Evolutionary conservation across 2,329 filamentous ascomycete species (phyloP), one percentile per base, ranked within the genome.

Genomic region (Fusarium irregulare): DNA sequence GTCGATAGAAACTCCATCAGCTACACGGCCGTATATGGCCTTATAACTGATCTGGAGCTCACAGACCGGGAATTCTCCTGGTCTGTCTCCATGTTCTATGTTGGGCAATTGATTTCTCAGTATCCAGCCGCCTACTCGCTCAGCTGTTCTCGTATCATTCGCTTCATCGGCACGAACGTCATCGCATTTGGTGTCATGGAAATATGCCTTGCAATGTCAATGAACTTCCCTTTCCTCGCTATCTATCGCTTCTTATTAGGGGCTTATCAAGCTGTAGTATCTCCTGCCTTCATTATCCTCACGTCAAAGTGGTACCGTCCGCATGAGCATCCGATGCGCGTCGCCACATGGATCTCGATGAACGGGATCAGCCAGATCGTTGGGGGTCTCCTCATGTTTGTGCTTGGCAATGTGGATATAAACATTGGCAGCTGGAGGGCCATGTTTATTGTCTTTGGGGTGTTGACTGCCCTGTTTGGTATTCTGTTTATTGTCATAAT

Each of bases 221-320:
- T 62, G 1, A 70, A 72, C 58, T 78, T 78, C 27, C 55, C 47
- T 14, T 2, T 71, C 73, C 0, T 79, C 7, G 74, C 73, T 13
- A 66, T 68, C 0, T 66, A 68, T 5, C 61, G 77, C 7, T 78
- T 77, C 64, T 65, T 78, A n/a, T 75, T 78, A 4, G 77, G 30
- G 30, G 78, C 4, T 72, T 78, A 69, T 21, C 77, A 79, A 40
- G 76, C 72, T 12, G 73, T 74, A 7, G 76, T 79, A 1, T 77
- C 76, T 2, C 78, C 77, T 3, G 76, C 76, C 20, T 79, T 79
- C 55, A 69, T 79, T 32, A 75, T 76, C 45, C 74, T 79, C 45
- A 79, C 76, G 4, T 75, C 72, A 16, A 75, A 73, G 41, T 79
- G 75, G 76, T 79, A 78, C 55, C 71, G 68, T 10, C 67, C 64